Evolutionary conservation across 148 eudicot species (phyloP), one percentile per base, ranked within the genome.

Genomic region (Linanthus parryae): DNA sequence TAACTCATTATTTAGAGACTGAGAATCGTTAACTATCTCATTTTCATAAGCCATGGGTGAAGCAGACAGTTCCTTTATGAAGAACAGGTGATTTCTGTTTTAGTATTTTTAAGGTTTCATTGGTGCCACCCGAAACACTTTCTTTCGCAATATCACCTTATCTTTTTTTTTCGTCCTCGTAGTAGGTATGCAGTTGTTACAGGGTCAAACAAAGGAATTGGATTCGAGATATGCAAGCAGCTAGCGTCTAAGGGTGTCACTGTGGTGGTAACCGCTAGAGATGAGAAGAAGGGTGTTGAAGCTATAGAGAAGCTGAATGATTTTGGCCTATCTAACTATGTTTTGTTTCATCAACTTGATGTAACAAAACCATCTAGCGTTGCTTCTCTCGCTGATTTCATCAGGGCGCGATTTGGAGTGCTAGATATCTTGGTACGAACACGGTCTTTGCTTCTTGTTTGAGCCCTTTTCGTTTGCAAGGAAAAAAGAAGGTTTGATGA

Each of bases 101-200:
- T n/a, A n/a, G n/a, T n/a, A n/a, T n/a, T n/a, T n/a, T n/a, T n/a
- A n/a, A n/a, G n/a, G n/a, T n/a, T n/a, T n/a, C n/a, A n/a, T n/a
- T n/a, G n/a, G n/a, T n/a, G n/a, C n/a, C n/a, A n/a, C n/a, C n/a
- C n/a, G n/a, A n/a, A n/a, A n/a, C n/a, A n/a, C n/a, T n/a, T n/a
- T n/a, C n/a, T n/a, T n/a, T n/a, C n/a, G n/a, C n/a, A n/a, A n/a
- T n/a, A n/a, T n/a, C n/a, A n/a, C n/a, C n/a, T n/a, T n/a, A n/a
- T n/a, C n/a, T n/a, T n/a, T n/a, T n/a, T n/a, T n/a, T n/a, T n/a
- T n/a, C n/a, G n/a, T n/a, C n/a, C n/a, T n/a, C n/a, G n/a, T n/a
- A n/a, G n/a, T n/a, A 76, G 82, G 59, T 56, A 52, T 66, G 82
- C 78, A 4, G 78, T 77, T 19, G 82, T 77, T 36, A 77, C 78